phyloP scores from a whole-genome alignment of 139 green algal species.

The Edaphochlamys debaryana region DNA sequence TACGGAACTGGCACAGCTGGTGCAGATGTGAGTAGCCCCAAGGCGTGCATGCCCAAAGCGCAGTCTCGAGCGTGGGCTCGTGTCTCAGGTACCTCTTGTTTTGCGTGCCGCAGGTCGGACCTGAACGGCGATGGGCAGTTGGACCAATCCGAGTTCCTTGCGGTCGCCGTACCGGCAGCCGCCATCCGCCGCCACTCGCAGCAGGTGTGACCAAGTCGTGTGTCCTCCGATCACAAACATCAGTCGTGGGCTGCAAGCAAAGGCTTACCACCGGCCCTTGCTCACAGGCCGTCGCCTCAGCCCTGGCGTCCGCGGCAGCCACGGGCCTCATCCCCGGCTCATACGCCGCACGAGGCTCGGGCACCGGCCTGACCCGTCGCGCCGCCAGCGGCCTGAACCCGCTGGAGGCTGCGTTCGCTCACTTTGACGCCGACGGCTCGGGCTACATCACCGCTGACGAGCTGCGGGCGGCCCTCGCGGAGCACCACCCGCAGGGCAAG shows the following conservation, averaged over 20 bases:
- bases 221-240: too few species aligned
- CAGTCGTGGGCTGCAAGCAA: too few species aligned
- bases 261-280: too few species aligned
- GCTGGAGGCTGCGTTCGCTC: conserved; percentile 33
- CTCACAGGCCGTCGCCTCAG: neutral
- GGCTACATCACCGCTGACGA: conserved; percentile 62
- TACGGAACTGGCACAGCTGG: conserved; percentile 51
- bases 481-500: too few species aligned
- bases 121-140: conserved; percentile 46
- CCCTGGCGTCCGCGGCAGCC: too few species aligned
- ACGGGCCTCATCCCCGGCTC: neutral
- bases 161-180: conserved; percentile 73
- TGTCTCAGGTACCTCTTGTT: too few species aligned
- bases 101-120: conserved; percentile 46
- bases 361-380: neutral
- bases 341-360: too few species aligned
- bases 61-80: too few species aligned
- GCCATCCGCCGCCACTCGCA: neutral
- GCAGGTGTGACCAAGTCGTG: too few species aligned
- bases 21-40: too few species aligned
- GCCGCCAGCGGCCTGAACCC: neutral
- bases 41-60: too few species aligned
- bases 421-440: conserved; percentile 57
- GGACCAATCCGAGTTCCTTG: conserved; percentile 83
- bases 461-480: conserved; percentile 42